Conservation (phyloP, 805 yeast genomes). For the Kluyveromyces nonfermentans region DNA sequence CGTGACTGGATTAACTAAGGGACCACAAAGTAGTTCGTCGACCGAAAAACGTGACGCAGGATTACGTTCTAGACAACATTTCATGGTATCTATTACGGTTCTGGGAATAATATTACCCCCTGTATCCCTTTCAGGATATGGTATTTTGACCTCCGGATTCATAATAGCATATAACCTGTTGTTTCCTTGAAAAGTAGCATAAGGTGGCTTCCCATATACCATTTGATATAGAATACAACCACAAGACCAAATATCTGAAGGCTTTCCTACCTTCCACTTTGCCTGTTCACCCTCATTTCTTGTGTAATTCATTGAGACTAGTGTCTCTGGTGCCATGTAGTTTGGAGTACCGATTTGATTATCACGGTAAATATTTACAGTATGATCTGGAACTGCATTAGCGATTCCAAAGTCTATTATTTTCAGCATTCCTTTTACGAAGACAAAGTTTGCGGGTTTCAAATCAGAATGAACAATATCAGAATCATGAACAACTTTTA, state of each 20-base stretch:
- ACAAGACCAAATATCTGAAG: constrained; percentile 96
- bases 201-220: constrained; percentile 91
- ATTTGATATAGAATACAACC: constrained; percentile 94
- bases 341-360: constrained; percentile 92
- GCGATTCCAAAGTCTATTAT: constrained; percentile 94
- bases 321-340: constrained; percentile 96
- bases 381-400: constrained; percentile 88
- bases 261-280: constrained; percentile 75
- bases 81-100: constrained; percentile 61
- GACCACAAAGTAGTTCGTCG: constrained; percentile 47
- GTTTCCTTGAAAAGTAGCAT: constrained; percentile 66
- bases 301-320: constrained; percentile 45
- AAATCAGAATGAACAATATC: constrained; percentile 82
- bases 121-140: constrained; percentile 52
- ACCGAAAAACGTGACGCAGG: constrained; percentile 60
- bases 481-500: constrained; percentile 74
- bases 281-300: constrained; percentile 19
- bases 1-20: constrained; percentile 66
- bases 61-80: constrained; percentile 60
- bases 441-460: constrained; percentile 62
- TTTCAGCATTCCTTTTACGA: constrained; percentile 76
- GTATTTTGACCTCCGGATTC: constrained; percentile 68
- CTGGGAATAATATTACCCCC: constrained; percentile 58
- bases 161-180: constrained; percentile 76
- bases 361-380: constrained; percentile 81